Conservation (phyloP, 1,284 basidiomycete species). For the Ustilago curta region DNA sequence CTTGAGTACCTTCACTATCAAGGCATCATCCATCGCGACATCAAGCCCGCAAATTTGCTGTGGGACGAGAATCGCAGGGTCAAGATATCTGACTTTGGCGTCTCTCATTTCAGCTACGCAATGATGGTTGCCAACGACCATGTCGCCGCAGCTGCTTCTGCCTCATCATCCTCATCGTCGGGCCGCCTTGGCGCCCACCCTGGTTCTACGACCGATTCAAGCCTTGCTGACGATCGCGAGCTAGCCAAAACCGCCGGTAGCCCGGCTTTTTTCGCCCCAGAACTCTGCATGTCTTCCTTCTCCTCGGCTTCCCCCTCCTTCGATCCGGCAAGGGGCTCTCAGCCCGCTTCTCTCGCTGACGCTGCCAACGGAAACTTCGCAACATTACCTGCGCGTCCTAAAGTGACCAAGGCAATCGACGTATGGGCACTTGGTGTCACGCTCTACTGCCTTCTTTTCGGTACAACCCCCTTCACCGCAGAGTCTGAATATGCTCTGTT, state of each 20-base stretch:
- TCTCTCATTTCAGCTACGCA: constrained; percentile 92
- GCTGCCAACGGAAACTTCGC: constrained; percentile 7
- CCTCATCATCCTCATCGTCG: constrained; percentile 18
- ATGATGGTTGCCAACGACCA: constrained; percentile 53
- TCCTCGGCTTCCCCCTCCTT: constrained; percentile 49
- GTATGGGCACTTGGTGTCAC: constrained; percentile 99
- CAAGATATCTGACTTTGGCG: constrained; percentile 98
- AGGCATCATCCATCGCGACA: constrained; percentile 98
- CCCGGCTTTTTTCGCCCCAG: constrained; percentile 97
- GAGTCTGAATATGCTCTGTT: constrained; percentile 84
- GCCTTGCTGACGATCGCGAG: constrained; percentile 83
- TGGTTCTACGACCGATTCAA: constrained; percentile 67
- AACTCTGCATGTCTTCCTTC: constrained; percentile 77
- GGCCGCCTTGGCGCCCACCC: constrained; percentile 14
- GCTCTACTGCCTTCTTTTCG: constrained; percentile 93
- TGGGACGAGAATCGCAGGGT: constrained; percentile 84
- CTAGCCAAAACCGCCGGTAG: constrained; percentile 94
- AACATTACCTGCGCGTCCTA: constrained; percentile 16
- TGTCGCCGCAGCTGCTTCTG: constrained; percentile 16
- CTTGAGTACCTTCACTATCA: constrained; percentile 95
- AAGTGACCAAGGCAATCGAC: constrained; percentile 91
- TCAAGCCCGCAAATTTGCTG: constrained; percentile 97
- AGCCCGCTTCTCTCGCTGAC: constrained; percentile 10
- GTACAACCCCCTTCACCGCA: constrained; percentile 79
- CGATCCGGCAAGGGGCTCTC: constrained; percentile 9